Conservation (phyloP, 495 filamentous ascomycete species). For the Aspergillus ostianus region DNA sequence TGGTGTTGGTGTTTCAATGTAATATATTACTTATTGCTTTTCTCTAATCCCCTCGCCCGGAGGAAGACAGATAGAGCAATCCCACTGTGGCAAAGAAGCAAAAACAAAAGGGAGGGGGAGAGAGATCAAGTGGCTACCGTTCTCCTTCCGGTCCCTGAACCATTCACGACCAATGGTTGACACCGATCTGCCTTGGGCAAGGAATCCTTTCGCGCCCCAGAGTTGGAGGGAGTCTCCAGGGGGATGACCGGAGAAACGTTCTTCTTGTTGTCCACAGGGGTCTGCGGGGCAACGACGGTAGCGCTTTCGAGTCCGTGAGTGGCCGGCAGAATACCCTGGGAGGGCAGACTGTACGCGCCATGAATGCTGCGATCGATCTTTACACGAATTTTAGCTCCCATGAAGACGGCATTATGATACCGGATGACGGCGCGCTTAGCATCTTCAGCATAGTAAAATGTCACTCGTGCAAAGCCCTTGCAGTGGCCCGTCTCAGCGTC, state of each 20-base stretch:
- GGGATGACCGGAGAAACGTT: background rate
- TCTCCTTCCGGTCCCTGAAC: constrained; percentile 27
- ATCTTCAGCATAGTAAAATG: constrained; percentile 35
- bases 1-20: too few species aligned
- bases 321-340: background rate
- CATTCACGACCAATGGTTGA: constrained; percentile 41
- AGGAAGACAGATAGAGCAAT: background rate
- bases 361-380: constrained; percentile 23
- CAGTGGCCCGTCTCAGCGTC: constrained; percentile 15
- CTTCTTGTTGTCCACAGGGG: background rate
- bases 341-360: background rate
- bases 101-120: background rate
- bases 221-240: background rate
- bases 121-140: constrained; percentile 14
- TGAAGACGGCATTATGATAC: constrained; percentile 35
- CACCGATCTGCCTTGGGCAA: constrained; percentile 16
- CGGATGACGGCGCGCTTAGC: constrained; percentile 31
- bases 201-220: background rate
- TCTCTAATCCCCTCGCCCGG: background rate
- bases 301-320: background rate
- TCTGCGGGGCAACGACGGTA: background rate
- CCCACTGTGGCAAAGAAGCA: background rate
- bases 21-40: too few species aligned
- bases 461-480: constrained; percentile 30
- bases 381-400: constrained; percentile 31